Percentiles rank a stretch among this genome's conserved stretches.
phyloP scores from a whole-genome alignment of 345 rosid species.

The Microthlaspi erraticum region DNA sequence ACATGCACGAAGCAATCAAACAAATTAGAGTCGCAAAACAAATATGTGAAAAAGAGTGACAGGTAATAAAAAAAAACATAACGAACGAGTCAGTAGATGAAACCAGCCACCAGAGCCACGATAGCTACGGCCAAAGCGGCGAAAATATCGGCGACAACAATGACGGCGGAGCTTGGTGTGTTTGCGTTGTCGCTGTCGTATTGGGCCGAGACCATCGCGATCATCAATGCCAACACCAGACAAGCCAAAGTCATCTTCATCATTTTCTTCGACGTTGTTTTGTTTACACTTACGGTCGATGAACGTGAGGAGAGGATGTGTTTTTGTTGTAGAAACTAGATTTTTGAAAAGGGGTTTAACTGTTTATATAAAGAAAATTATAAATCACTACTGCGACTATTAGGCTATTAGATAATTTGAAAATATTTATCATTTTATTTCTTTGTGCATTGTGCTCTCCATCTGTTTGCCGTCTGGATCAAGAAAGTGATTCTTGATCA shows the following conservation, averaged over 20 bases:
- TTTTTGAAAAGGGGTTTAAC: conserved; percentile 7
- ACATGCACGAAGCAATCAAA: neutral
- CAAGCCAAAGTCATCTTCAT: conserved; percentile 15
- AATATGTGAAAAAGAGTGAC: neutral
- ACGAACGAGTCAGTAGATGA: conserved; percentile 9
- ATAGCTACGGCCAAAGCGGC: conserved; percentile 2
- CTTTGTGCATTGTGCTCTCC: too few species aligned
- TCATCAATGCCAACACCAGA: conserved; percentile 29
- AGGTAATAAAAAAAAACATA: neutral
- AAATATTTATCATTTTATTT: too few species aligned
- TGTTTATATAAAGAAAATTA: conserved; percentile 10
- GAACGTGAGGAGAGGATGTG: conserved; percentile 16
- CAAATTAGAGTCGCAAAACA: neutral
- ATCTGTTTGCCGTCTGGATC: conserved; percentile 8
- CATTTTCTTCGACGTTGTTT: neutral
- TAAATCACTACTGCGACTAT: neutral
- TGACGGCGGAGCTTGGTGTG: conserved; percentile 25
- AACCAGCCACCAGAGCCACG: conserved; percentile 20
- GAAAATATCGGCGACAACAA: neutral
- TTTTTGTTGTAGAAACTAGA: neutral
- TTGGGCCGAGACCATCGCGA: conserved; percentile 26
- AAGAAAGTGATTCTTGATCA: conserved; percentile 4
- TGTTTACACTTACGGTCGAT: neutral
- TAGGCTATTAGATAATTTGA: neutral
- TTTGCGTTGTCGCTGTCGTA: conserved; percentile 10